Evolutionary conservation across 441 rosid genomes (phyloP), one percentile per base, ranked within the genome.

Genomic region (Mallotus repandus): DNA sequence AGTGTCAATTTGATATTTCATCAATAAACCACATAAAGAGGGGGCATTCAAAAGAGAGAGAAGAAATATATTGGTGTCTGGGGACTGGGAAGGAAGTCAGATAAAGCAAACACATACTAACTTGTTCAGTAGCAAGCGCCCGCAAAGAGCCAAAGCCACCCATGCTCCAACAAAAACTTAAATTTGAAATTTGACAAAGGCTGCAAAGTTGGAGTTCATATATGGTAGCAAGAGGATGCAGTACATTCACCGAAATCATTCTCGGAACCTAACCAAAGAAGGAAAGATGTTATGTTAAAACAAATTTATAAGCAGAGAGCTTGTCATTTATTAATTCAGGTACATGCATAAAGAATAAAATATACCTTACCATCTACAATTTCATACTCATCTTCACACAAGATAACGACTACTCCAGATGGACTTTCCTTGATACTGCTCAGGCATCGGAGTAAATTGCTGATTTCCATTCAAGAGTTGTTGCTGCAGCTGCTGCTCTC

Each of bases 341-440:
- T 64, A n/a, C 57, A 14, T 52, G 35, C 10, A 45, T 5, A 45
- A 66, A 16, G 32, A 15, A 21, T 15, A 50, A 73, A 43, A 73
- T 22, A 50, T 52, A 69, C 25, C 87, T 82, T 86, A 86, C 91
- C 93, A 83, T 81, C 77, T 75, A 83, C 76, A 76, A 81, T 80
- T 75, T 70, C 80, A 81, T 74, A 80, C 77, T 77, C 76, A 80
- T 73, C 79, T 25, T 95, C 99, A 95, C 98, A 91, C 98, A 76
- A 90, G 83, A 78, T 82, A 87, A 71, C 88, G 97, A 77, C 89
- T 83, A 15, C 87, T 74, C 98, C 98, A 89, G 62, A 83, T 79
- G 56, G 98, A 82, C 76, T 86, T 93, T 80, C 97, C 98, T 77
- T 85, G 95, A 85, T 87, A 85, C 77, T 91, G 94, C 81, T 84